Base-by-base conservation (phyloP, 768 basidiomycete species). In the Lyophyllum atratum region DNA sequence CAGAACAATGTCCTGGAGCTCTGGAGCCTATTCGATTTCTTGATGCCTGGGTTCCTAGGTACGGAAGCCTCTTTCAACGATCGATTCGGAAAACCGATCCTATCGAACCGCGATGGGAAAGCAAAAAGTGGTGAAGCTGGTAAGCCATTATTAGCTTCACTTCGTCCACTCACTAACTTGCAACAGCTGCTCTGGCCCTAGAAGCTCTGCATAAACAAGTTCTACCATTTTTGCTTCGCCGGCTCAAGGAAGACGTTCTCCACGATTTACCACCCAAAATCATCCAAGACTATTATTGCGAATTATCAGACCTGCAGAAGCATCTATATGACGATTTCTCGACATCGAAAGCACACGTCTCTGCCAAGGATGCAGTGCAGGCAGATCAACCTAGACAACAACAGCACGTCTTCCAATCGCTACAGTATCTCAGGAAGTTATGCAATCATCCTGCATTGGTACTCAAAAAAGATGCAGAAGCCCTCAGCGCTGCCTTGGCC, bases 1-100 rank as follows among this genome's bases (percentile, higher is more conserved):
- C 97, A 99, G 74, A 99, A 99, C 70, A 98, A 99, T 68, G 95
- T 99, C 2, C 78, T 99, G 48, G 97, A 99, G 69, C 76, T 99
- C 2, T 99, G 97, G 97, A 97, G 93, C 72, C 76, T 99, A 43
- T 99, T 99, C 71, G 97, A 99, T 73, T 99, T 98, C 76, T 76
- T 99, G 62, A 99, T 99, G 97, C 97, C 97, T 15, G 97, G 97
- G 3, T 98, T 99, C 76, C 77, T 99, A 50, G 97, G 97, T n/a
- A 94, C 90, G 12, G 97, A 98, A 71, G 72, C 87, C 14, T 89
- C 88, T 2, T 99, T 99, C 78, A 96, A 93, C 65, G 95, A 98
- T 55, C 85, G 93, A 28, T 99, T 97, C 68, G 89, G 93, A 59
- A 97, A 95, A 68, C 97, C 97, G 1, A 98, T 99, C 47, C 75